phyloP scores from a whole-genome alignment of 139 green algal genomes.

The Chlorella sp. region DNA sequence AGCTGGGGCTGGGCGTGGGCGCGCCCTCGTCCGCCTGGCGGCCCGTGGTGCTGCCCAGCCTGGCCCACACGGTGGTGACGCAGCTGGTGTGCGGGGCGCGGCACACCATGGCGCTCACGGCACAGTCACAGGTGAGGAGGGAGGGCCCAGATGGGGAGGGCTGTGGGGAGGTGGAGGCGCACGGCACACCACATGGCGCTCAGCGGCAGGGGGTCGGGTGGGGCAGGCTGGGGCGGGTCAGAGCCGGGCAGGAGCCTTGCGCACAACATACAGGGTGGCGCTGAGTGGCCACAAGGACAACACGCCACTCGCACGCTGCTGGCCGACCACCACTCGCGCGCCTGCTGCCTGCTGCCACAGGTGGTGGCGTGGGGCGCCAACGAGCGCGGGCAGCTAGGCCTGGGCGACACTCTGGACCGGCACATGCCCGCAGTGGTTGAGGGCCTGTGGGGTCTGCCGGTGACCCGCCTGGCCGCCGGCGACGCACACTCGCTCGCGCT shows the following conservation, averaged over 20 bases:
- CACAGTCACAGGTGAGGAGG: constrained; percentile 47
- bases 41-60: constrained; percentile 1
- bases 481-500: constrained; percentile 71
- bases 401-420: constrained; percentile 56
- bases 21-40: neutral
- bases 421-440: constrained; percentile 34
- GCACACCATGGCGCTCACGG: constrained; percentile 79
- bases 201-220: no score
- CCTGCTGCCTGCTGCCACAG: no score
- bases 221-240: no score
- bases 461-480: constrained; percentile 68
- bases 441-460: constrained; percentile 13
- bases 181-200: no score
- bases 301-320: no score
- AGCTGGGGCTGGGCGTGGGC: constrained; percentile 70
- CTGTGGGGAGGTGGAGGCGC: neutral
- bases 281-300: no score
- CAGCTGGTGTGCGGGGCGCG: constrained; percentile 63
- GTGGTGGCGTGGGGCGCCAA: constrained; percentile 64
- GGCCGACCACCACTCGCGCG: no score
- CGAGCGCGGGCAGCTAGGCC: constrained; percentile 9
- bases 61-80: neutral
- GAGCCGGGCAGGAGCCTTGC: no score
- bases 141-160: neutral
- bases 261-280: no score